Evolutionary conservation across 805 yeast genomes (phyloP), one percentile per base, ranked within the genome.

Genomic region (Metschnikowia baotianmanensis): DNA sequence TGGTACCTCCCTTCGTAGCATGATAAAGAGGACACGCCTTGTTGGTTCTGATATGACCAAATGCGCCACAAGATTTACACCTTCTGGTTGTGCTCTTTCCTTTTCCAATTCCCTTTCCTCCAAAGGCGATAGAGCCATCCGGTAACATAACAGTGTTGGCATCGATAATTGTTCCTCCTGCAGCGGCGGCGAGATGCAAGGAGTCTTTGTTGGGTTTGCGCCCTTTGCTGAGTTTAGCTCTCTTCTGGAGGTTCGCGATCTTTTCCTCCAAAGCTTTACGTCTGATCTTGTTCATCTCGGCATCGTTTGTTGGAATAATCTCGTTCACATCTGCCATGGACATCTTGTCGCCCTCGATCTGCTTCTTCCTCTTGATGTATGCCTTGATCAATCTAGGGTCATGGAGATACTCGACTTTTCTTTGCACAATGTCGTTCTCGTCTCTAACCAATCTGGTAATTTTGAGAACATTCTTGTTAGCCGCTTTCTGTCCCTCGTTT

Each of bases 31-130:
- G 99, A 66, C 99, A 91, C 2, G 91, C 69, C 56, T 83, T 84
- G 59, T 88, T 89, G 2, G 99, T 91, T 59, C 93, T 77, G 47
- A 91, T 91, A 61, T 91, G 99, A 0, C 98, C 99, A 48, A 86
- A 74, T 10, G 91, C 93, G 17, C 98, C 98, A 72, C 99, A 91
- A 0, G 93, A 83, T 3, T 95, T 90, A 66, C 99, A 91, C 56
- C 87, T 79, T 59, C 99, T 72, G 7, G 84, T 82, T 5, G 79
- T 80, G 22, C 82, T 73, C 53, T 82, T 82, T 23, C 85, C 85
- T 53, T 83, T 83, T 22, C 86, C 87, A 30, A 77, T 77, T 18
- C 86, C 85, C 51, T 80, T 82, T n/a, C 82, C 85, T 25, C 78
- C 76, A 31, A 76, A 59, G 2, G 72, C 72, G 44, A 60, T 63